phyloP scores from a whole-genome alignment of 2,329 filamentous ascomycete species.

The Cercospora sp. region DNA sequence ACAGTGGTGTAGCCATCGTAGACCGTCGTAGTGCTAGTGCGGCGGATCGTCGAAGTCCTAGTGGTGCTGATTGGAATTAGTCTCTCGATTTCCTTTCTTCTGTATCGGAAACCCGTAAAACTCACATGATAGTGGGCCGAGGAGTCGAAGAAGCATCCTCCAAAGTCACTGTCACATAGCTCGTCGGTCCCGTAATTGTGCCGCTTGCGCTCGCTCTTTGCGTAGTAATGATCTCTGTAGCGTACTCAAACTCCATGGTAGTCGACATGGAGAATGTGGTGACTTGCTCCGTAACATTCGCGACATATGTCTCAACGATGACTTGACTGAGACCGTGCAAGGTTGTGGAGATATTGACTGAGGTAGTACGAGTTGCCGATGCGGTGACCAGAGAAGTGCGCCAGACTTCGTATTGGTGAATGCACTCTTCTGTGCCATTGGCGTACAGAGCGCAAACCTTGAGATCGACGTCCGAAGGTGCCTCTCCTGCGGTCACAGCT shows the following conservation, averaged over 20 bases:
- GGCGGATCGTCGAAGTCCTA: constrained; percentile 22
- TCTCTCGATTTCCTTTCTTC: too few relatives aligned
- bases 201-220: constrained; percentile 18
- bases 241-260: constrained; percentile 41
- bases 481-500: constrained; percentile 42
- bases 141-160: constrained; percentile 23
- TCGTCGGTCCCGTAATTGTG: constrained; percentile 31
- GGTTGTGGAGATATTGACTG: constrained; percentile 44
- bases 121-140: constrained; percentile 26
- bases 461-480: constrained; percentile 44
- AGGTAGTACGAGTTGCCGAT: constrained; percentile 39
- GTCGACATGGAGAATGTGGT: constrained; percentile 45
- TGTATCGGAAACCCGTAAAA: not conserved
- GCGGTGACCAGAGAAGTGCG: constrained; percentile 42
- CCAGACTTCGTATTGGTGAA: constrained; percentile 47
- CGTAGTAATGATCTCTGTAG: constrained; percentile 40
- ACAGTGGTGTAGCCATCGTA: constrained; percentile 27
- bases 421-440: constrained; percentile 43
- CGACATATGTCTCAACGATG: constrained; percentile 44
- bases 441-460: constrained; percentile 44
- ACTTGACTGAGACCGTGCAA: constrained; percentile 39
- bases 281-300: constrained; percentile 42
- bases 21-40: constrained; percentile 28
- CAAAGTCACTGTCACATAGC: constrained; percentile 35
- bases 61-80: constrained; percentile 16